Evolutionary conservation across 441 rosid species (phyloP).

Genomic region (Gossypium laxum): DNA sequence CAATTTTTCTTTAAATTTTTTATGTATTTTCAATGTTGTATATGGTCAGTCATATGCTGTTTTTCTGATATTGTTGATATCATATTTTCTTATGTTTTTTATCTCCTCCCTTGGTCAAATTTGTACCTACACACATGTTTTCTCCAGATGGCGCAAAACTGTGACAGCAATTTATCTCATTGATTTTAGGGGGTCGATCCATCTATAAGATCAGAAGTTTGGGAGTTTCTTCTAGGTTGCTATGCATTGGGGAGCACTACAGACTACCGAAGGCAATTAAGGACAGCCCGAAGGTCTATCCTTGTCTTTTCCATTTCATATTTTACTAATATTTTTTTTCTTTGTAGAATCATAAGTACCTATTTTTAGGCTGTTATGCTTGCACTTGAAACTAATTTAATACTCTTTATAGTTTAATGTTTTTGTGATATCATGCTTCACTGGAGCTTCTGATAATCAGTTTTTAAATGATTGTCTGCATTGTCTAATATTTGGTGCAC

Average conservation of each 20-base stretch:
- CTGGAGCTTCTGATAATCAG: not conserved
- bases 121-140: not conserved
- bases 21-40: not conserved
- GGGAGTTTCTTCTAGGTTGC: constrained; percentile 98
- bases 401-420: not conserved
- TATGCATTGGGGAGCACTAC: constrained; percentile 73
- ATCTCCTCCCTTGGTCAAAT: not conserved
- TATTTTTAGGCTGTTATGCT: constrained; percentile 11
- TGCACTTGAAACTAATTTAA: constrained; percentile 11
- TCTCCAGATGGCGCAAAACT: not conserved
- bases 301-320: constrained; percentile 15
- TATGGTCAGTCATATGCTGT: not conserved
- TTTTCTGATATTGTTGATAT: not conserved
- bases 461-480: not conserved
- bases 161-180: constrained; percentile 20
- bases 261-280: constrained; percentile 61
- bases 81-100: not conserved
- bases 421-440: not conserved
- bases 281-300: constrained; percentile 65
- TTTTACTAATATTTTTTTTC: not conserved
- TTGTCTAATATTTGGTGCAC: not conserved
- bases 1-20: not conserved
- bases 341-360: not conserved
- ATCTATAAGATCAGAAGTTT: constrained; percentile 82
- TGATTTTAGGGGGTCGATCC: constrained; percentile 76